Evolutionary conservation across 805 yeast genomes (phyloP), one percentile per base, ranked within the genome.

Genomic region (Kodamaea kakaduensis): DNA sequence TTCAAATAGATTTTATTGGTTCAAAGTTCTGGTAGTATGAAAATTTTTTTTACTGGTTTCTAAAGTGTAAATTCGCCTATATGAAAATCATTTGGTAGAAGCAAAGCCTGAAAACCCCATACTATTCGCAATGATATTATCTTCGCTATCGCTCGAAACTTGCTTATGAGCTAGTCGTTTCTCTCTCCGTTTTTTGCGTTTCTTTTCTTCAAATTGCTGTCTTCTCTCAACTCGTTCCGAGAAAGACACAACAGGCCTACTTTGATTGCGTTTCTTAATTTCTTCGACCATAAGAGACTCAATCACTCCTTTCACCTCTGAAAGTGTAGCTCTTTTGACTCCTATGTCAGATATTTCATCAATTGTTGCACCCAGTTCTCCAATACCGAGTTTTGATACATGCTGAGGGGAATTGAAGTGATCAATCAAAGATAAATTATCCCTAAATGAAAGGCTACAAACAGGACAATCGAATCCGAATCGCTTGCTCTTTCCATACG

Each of bases 391-490:
- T 38, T 64, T 69, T 4, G 60, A 53, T 25, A 71, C 50, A 58
- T 84, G 97, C 41, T 73, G 80, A 22, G 78, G 78, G 23, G 87
- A 77, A 51, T 85, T 87, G 51, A 86, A 64, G 61, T 93, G 97
- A 52, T 89, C 94, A 3, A 86, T 69, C 53, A 79, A 78, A 42
- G 87, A 83, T 46, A 87, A 61, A 38, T 84, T 82, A 54, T 93
- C 97, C 51, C 87, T 79, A 60, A 77, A 90, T 2, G 90, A 81
- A 39, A 85, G 56, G 43, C 81, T 76, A 58, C 98, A 93, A 1
- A 75, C 56, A 8, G 81, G 84, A 59, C 98, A 93, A 47, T 74
- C 74, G 58, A 90, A 90, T 15, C 97, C 96, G 41, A 85, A 84
- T 17, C 84, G 76, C 71, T 36, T 87, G 77, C 42, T 63, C 28